phyloP scores from a whole-genome alignment of 2,329 filamentous ascomycete genomes.

The Annulohypoxylon truncatum region DNA sequence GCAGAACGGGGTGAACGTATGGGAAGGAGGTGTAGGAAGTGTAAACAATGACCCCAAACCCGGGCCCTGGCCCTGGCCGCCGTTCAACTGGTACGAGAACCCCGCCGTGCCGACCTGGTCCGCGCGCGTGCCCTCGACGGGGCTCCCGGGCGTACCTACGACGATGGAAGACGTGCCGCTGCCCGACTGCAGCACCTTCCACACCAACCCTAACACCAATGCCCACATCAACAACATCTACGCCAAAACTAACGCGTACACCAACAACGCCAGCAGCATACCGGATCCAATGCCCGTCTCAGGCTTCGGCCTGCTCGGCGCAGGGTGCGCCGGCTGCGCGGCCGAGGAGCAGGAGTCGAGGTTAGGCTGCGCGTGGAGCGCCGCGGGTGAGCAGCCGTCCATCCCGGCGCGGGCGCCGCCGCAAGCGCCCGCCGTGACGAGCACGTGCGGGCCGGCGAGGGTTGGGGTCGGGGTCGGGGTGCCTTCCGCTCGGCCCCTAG shows the following conservation, averaged over 20 bases:
- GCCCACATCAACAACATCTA: not conserved
- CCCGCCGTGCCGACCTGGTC: not conserved
- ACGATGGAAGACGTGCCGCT: not conserved
- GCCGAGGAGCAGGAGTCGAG: not conserved
- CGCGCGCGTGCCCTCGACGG: not conserved
- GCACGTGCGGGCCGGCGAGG: not conserved
- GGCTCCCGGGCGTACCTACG: not conserved
- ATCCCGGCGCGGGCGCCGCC: not conserved
- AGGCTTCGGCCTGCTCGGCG: constrained; percentile 13
- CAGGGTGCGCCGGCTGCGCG: not conserved
- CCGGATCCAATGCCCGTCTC: not conserved
- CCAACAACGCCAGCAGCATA: not conserved
- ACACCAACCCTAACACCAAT: not conserved
- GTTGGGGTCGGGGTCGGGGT: not conserved
- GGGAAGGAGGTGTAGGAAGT: not conserved
- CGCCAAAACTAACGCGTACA: too few relatives aligned
- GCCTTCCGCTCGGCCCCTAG: not conserved
- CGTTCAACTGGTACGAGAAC: constrained; percentile 2
- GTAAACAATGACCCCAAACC: not conserved
- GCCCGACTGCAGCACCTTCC: not conserved
- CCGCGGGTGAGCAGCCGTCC: not conserved
- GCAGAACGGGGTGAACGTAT: not conserved
- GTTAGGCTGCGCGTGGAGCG: not conserved
- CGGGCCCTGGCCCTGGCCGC: constrained; percentile 35
- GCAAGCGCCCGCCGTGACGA: not conserved